Base-by-base conservation (phyloP, 1,139 yeast genomes). In the Geotrichum armillariae region DNA sequence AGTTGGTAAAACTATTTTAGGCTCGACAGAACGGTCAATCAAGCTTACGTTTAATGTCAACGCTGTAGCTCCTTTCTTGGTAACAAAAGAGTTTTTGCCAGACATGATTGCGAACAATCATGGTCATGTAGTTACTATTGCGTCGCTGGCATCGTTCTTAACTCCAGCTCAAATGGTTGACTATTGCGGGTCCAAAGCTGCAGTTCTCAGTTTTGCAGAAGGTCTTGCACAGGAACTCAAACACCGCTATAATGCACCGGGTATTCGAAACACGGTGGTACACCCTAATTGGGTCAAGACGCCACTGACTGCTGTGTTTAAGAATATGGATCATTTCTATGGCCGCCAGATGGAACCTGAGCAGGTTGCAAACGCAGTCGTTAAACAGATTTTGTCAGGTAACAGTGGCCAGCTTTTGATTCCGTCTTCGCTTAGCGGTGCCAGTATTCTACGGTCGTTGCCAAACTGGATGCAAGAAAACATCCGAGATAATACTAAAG, bases 101-200 rank as follows among this genome's bases (percentile, higher is more conserved):
- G 76, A 70, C 44, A 83, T 85, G 88, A 56, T 83, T 9, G 61
- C 59, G 16, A 54, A 63, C 25, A 72, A 72, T 50, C 68, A 86
- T 47, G 93, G 93, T 0, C 85, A 82, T 63, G 73, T 86, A n/a
- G 75, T 85, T 20, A 84, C 88, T 4, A 71, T 85, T 36, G 86
- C 87, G 0, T 84, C 91, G 0, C 83, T 83, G 0, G 69, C 85
- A 49, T 93, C 93, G 0, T 80, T 82, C 56, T 75, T 84, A 76
- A 77, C 90, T 0, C 93, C 94, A 0, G 87, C 93, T 2, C 68
- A 82, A 36, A 68, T 85, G 53, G 48, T 68, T 36, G 84, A 84
- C 0, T 85, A 85, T 62, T 90, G 91, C 0, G 89, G 91, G 0
- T 78, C 89, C 8, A 85, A 86, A 64, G 80, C 88, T 0, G 93